Percentiles rank a stretch among this genome's conserved stretches.
Conservation (phyloP, 2,329 filamentous ascomycete species). For the Xylaria arbuscula region DNA sequence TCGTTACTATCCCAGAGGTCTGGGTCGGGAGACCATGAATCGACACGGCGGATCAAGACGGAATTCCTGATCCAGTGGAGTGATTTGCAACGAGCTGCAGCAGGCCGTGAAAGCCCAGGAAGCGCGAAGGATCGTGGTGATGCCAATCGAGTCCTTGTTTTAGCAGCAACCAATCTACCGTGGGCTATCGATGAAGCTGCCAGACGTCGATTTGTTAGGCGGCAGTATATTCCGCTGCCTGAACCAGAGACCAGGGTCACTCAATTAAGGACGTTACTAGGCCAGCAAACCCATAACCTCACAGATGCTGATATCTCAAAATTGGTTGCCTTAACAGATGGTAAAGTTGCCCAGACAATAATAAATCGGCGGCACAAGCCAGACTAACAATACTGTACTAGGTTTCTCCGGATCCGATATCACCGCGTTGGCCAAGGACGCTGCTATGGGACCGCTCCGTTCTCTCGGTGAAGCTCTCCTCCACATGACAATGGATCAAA, state of each 20-base stretch:
- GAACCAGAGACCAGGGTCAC: conserved; percentile 82
- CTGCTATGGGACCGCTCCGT: conserved; percentile 94
- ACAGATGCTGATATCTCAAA: conserved; percentile 75
- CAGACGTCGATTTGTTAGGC: conserved; percentile 85
- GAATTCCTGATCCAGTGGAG: conserved; percentile 99
- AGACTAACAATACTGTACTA: conserved; percentile 52
- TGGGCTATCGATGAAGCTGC: conserved; percentile 99
- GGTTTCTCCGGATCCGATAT: conserved; percentile 99
- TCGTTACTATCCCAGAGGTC: conserved; percentile 87
- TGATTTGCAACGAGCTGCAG: conserved; percentile 89
- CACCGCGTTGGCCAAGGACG: conserved; percentile 95
- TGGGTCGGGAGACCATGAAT: conserved; percentile 89
- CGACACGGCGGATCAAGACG: conserved; percentile 93
- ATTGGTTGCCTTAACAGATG: conserved; percentile 85
- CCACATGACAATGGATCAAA: conserved; percentile 93
- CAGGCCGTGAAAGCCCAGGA: conserved; percentile 77
- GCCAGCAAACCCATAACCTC: conserved; percentile 87
- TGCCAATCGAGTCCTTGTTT: conserved; percentile 86
- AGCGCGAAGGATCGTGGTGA: conserved; percentile 80
- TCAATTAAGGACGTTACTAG: conserved; percentile 82
- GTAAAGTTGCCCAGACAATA: conserved; percentile 58
- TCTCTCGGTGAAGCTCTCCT: conserved; percentile 90
- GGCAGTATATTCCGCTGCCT: conserved; percentile 95
- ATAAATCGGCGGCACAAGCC: neutral
- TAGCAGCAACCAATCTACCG: conserved; percentile 94